Evolutionary conservation across 371 early-diverging fungal species (phyloP).

Genomic region (Mucor sp.): DNA sequence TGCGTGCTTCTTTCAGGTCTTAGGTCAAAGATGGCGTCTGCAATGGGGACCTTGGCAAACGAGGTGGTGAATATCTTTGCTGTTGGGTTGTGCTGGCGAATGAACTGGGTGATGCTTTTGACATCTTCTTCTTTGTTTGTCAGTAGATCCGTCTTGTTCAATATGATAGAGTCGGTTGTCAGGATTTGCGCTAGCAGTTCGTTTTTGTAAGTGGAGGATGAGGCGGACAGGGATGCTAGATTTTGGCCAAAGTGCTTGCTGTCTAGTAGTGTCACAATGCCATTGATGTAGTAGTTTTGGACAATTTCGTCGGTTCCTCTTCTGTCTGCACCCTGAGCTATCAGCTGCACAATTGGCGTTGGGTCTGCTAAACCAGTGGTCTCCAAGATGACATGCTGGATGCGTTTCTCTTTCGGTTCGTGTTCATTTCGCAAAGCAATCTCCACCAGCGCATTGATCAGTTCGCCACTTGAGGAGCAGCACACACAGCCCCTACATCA

Average conservation of each 20-base stretch:
- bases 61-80: constrained; percentile 19
- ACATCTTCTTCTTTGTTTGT: neutral
- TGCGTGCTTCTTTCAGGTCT: neutral
- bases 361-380: constrained; percentile 44
- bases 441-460: constrained; percentile 32
- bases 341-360: constrained; percentile 28
- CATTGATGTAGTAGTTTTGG: constrained; percentile 34
- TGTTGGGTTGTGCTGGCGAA: constrained; percentile 20
- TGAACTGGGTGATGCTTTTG: constrained; percentile 10
- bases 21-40: constrained; percentile 20
- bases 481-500: constrained; percentile 39
- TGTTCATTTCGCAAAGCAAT: constrained; percentile 28
- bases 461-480: constrained; percentile 40
- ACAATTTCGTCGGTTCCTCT: constrained; percentile 35
- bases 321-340: constrained; percentile 22
- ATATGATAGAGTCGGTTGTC: constrained; percentile 31
- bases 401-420: constrained; percentile 9
- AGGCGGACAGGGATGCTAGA: neutral
- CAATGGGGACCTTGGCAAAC: constrained; percentile 21
- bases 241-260: constrained; percentile 24
- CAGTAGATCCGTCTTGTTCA: constrained; percentile 43
- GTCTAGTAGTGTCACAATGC: constrained; percentile 37
- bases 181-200: constrained; percentile 40
- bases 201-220: constrained; percentile 28
- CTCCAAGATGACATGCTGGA: constrained; percentile 32